Evolutionary conservation across 2,329 filamentous ascomycete genomes (phyloP).

Genomic region (Pestalotiopsis sp.): DNA sequence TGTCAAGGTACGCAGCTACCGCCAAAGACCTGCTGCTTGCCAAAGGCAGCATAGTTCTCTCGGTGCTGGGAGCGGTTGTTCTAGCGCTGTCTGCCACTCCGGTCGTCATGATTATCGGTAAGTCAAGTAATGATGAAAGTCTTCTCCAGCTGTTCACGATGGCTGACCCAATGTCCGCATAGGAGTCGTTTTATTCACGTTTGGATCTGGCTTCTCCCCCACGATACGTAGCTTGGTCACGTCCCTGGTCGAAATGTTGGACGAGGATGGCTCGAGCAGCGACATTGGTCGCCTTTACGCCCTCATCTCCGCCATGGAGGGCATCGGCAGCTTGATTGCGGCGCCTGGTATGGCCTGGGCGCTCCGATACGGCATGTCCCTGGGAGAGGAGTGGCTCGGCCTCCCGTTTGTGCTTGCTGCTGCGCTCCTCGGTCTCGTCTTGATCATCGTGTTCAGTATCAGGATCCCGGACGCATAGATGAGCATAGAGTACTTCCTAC

Average conservation of each 20-base stretch:
- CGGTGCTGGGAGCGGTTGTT: neutral
- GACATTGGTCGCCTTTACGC: conserved; percentile 7
- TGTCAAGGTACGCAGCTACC: neutral
- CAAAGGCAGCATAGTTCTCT: neutral
- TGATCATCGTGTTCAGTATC: conserved; percentile 8
- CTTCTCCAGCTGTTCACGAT: neutral
- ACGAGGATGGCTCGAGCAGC: neutral
- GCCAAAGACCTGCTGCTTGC: conserved; percentile 1
- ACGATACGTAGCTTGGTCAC: conserved; percentile 6
- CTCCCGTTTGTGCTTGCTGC: conserved; percentile 5
- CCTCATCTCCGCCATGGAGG: conserved; percentile 8
- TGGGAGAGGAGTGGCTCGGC: conserved; percentile 9
- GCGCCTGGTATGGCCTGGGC: conserved; percentile 7
- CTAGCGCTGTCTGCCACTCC: neutral
- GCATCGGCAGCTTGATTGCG: neutral
- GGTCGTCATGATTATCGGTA: conserved; percentile 1
- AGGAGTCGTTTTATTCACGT: conserved; percentile 1
- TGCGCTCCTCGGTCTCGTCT: neutral
- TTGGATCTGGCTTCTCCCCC: conserved; percentile 4
- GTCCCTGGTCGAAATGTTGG: neutral
- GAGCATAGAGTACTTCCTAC: neutral
- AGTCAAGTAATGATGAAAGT: neutral
- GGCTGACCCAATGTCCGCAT: neutral
- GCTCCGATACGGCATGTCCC: conserved; percentile 1
- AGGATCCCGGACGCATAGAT: neutral